Evolutionary conservation across 2,329 filamentous ascomycete species (phyloP).

Genomic region (Fusarium sp.): DNA sequence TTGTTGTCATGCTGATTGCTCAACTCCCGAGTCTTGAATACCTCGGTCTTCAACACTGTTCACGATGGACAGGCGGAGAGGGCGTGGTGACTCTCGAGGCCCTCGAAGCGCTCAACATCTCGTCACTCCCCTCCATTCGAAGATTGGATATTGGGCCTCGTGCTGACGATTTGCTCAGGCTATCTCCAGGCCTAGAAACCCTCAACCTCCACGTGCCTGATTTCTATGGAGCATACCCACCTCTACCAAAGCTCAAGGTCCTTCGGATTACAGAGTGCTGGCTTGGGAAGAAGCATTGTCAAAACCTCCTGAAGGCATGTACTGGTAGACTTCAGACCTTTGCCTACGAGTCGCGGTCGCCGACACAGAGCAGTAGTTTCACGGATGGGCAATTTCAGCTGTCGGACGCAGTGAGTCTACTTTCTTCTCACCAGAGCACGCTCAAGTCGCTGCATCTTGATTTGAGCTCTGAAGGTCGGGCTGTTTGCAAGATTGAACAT

Average conservation of each 20-base stretch:
- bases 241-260: constrained; percentile 4
- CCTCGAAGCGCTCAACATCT: background rate
- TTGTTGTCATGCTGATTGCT: constrained; percentile 12
- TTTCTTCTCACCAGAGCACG: background rate
- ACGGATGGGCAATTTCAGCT: constrained; percentile 1
- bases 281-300: background rate
- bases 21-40: constrained; percentile 10
- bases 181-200: constrained; percentile 5
- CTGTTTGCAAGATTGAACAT: background rate
- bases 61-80: constrained; percentile 1
- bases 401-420: background rate
- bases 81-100: background rate
- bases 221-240: background rate
- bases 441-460: constrained; percentile 3
- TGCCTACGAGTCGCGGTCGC: constrained; percentile 3
- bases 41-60: constrained; percentile 1
- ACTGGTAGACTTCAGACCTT: background rate
- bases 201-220: background rate
- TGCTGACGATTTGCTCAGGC: background rate
- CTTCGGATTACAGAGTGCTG: constrained; percentile 3
- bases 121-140: background rate
- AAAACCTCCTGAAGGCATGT: constrained; percentile 2
- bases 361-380: background rate
- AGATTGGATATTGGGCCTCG: background rate
- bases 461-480: background rate